These are phyloP conservation scores for Pelargonium nanum DNA, from an alignment of 345 rosid species.

Conservation along the genomic window DNA sequence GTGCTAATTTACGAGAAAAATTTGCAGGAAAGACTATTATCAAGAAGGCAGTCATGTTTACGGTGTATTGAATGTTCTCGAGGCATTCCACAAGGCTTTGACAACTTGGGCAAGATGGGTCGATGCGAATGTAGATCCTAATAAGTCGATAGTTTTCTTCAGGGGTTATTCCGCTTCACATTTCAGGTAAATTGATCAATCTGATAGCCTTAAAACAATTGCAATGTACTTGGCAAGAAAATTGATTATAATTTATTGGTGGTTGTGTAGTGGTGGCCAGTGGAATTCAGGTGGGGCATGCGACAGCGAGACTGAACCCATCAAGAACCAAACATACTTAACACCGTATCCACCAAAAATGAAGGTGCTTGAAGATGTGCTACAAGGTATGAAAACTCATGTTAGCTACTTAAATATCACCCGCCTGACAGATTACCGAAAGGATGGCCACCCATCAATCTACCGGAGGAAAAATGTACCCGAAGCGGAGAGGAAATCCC, in stretches of 20 bases:
- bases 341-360: constrained; percentile 61
- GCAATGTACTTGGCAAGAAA: neutral
- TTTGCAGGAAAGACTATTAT: constrained; percentile 76
- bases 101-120: constrained; percentile 96
- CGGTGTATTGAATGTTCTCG: constrained; percentile 61
- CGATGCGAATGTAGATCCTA: constrained; percentile 60
- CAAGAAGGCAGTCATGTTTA: constrained; percentile 87
- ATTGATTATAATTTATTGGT: neutral
- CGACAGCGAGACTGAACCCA: constrained; percentile 72
- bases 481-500: constrained; percentile 34
- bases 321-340: constrained; percentile 64
- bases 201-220: neutral
- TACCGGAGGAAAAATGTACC: constrained; percentile 50
- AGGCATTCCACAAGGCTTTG: constrained; percentile 81
- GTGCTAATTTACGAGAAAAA: constrained; percentile 2
- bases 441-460: constrained; percentile 92
- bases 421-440: constrained; percentile 70
- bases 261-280: constrained; percentile 75
- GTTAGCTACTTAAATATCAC: constrained; percentile 83
- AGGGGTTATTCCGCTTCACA: constrained; percentile 89
- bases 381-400: constrained; percentile 63
- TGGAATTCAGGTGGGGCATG: constrained; percentile 99
- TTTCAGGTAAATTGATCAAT: constrained; percentile 49
- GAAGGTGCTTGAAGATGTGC: constrained; percentile 64
- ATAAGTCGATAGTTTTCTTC: constrained; percentile 63